Evolutionary conservation across 306 rosid species (phyloP).

Genomic region (Quercus bicolor): DNA sequence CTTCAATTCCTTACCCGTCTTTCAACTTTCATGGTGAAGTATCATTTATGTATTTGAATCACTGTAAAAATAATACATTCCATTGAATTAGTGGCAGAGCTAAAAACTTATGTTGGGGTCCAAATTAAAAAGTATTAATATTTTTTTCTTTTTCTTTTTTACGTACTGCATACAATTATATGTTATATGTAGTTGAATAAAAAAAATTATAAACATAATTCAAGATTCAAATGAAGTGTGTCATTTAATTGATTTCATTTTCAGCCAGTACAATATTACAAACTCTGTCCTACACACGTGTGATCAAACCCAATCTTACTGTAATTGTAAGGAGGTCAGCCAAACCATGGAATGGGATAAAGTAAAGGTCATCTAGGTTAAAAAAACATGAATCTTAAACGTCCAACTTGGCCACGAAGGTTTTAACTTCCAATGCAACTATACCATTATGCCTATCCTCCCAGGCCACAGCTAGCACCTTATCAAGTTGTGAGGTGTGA

Average conservation of each 20-base stretch:
- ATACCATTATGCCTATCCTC: background rate
- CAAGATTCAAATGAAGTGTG: too few species aligned
- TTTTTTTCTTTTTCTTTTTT: background rate
- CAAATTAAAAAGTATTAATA: background rate
- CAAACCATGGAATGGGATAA: background rate
- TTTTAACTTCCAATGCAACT: background rate
- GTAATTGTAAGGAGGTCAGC: background rate
- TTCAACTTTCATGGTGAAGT: background rate
- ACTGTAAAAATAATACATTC: background rate
- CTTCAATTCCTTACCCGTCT: background rate
- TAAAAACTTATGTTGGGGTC: background rate
- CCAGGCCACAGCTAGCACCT: background rate
- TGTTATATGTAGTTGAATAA: too few species aligned
- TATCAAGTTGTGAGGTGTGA: background rate
- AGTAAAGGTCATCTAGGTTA: background rate
- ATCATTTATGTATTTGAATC: background rate
- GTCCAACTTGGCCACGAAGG: background rate
- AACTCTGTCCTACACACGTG: too few species aligned
- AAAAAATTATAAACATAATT: too few species aligned
- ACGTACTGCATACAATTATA: too few species aligned
- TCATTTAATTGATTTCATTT: too few species aligned
- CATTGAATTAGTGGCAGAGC: background rate
- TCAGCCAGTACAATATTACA: too few species aligned
- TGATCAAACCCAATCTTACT: background rate
- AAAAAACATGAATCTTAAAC: background rate